Conservation (phyloP, 2,329 filamentous ascomycete species). For the Botrytis fabae region DNA sequence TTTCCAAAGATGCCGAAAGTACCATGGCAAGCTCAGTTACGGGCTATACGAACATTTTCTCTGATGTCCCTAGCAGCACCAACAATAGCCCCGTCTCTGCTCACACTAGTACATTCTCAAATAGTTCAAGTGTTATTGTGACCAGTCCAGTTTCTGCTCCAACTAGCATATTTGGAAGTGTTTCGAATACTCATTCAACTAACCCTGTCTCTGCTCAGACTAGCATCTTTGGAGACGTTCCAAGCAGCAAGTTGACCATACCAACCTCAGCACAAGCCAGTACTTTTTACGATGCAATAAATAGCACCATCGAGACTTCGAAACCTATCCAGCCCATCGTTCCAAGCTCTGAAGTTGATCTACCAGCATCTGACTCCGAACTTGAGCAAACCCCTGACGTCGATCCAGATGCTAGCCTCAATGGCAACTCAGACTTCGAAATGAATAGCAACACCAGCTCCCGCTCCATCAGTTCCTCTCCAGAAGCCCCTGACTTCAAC, state of each 20-base stretch:
- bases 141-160: neutral
- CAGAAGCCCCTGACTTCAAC: conserved; percentile 26
- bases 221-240: conserved; percentile 1
- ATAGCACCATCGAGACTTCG: neutral
- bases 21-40: neutral
- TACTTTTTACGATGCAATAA: neutral
- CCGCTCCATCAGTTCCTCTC: conserved; percentile 36
- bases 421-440: neutral
- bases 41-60: neutral
- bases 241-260: neutral
- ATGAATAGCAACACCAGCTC: neutral
- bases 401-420: neutral
- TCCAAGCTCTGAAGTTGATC: neutral
- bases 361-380: neutral
- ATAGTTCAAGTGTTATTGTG: neutral
- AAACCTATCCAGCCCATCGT: neutral
- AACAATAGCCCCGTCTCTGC: neutral
- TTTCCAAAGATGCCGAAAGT: neutral
- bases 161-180: neutral
- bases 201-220: neutral
- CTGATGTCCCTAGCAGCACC: neutral
- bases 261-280: neutral
- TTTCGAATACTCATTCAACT: neutral
- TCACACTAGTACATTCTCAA: neutral
- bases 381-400: neutral